Conservation (phyloP, 345 rosid genomes). For the Mangifera indica region DNA sequence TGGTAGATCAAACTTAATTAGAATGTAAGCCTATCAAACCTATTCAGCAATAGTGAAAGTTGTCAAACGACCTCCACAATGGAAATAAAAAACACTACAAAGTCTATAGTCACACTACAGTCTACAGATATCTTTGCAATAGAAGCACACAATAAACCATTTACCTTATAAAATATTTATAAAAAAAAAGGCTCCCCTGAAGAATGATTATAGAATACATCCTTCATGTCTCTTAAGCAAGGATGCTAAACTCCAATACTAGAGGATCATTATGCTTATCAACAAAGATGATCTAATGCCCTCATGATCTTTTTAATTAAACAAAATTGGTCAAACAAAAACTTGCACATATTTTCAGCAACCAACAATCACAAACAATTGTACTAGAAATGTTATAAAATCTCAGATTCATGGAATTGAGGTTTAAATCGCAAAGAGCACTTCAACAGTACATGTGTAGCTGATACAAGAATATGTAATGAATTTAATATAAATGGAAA, state of each 20-base stretch:
- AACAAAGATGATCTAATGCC: background rate
- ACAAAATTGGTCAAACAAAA: background rate
- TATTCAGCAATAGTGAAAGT: background rate
- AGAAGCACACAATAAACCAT: constrained; percentile 1
- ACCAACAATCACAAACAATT: background rate
- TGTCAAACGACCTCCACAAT: background rate
- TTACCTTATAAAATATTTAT: background rate
- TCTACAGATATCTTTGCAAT: background rate
- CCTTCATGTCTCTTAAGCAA: background rate
- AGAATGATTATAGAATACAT: background rate
- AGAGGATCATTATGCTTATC: background rate
- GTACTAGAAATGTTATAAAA: background rate
- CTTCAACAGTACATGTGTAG: background rate
- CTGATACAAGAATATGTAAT: background rate
- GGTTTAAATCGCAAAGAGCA: background rate
- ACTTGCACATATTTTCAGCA: background rate
- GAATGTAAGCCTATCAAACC: background rate
- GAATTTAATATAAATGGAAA: background rate
- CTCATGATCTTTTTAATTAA: background rate
- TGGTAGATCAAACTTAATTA: background rate
- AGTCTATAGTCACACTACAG: too few species aligned
- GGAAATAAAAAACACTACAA: background rate
- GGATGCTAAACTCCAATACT: background rate
- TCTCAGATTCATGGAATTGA: background rate
- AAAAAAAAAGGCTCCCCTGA: background rate